Percentiles rank a stretch among this genome's conserved stretches.
These are phyloP conservation scores for Sphaerobolus stellatus DNA, from an alignment of 1,284 basidiomycete genomes.

Conservation along the genomic window DNA sequence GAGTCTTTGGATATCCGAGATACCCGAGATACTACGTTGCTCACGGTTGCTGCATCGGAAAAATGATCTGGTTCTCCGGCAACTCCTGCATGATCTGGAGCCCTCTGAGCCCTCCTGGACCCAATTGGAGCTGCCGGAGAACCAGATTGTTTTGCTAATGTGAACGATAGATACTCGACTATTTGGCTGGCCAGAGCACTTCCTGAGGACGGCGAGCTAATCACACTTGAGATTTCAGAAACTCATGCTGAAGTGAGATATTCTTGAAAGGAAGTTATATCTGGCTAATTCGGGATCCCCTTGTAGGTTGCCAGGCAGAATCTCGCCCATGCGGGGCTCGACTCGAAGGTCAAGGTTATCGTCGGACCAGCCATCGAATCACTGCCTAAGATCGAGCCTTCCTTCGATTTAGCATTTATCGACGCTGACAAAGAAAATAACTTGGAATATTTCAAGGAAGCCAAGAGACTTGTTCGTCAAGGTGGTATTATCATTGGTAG, in stretches of 20 bases:
- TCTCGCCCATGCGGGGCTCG: slow-evolving; percentile 46
- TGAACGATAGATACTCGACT: slow-evolving; percentile 52
- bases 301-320: slow-evolving; percentile 54
- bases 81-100: no score
- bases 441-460: slow-evolving; percentile 50
- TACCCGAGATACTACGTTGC: not conserved
- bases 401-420: slow-evolving; percentile 61
- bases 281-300: not conserved
- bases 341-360: slow-evolving; percentile 46
- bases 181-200: slow-evolving; percentile 60
- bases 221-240: slow-evolving; percentile 50
- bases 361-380: slow-evolving; percentile 51
- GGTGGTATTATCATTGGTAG: slow-evolving; percentile 54
- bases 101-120: no score
- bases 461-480: slow-evolving; percentile 52
- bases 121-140: no score
- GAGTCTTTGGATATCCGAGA: slow-evolving; percentile 20
- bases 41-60: no score
- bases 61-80: no score
- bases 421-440: slow-evolving; percentile 60
- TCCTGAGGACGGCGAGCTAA: slow-evolving; percentile 50
- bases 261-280: slow-evolving; percentile 1
- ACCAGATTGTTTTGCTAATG: not conserved
- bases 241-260: slow-evolving; percentile 47
- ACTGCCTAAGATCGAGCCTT: slow-evolving; percentile 41